phyloP scores from a whole-genome alignment of 768 basidiomycete genomes.

The Rhodosporidiobolus odoratus region DNA sequence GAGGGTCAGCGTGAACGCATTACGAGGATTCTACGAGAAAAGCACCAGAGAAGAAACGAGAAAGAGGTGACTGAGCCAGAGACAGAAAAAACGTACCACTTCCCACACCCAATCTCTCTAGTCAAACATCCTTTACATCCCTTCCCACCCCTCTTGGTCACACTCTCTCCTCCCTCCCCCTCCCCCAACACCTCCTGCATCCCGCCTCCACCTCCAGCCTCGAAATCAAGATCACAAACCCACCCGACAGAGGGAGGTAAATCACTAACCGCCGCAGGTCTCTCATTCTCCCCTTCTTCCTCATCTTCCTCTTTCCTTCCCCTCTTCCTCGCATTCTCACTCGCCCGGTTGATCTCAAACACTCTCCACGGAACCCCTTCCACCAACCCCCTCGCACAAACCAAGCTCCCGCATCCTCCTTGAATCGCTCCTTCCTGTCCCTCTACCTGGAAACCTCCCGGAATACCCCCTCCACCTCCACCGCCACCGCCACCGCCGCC shows the following conservation, averaged over 20 bases:
- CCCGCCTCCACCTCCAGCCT: neutral
- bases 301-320: neutral
- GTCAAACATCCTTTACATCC: constrained; percentile 22
- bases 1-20: neutral
- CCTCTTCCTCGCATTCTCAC: too few relatives aligned
- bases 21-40: rapidly evolving
- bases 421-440: neutral
- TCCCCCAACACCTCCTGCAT: neutral
- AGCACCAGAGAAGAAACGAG: too few relatives aligned
- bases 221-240: neutral
- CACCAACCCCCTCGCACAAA: neutral
- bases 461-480: too few relatives aligned
- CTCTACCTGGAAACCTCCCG: neutral
- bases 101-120: constrained; percentile 3
- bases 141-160: constrained; percentile 1
- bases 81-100: constrained; percentile 1
- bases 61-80: neutral
- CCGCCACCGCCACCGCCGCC: neutral
- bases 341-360: too few relatives aligned
- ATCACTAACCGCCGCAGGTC: neutral
- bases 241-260: neutral
- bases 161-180: neutral
- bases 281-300: neutral
- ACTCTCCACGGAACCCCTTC: constrained; percentile 3
- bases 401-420: constrained; percentile 12